Conservation (phyloP, 1,139 yeast species). For the Hyphopichia pseudoburtonii region DNA sequence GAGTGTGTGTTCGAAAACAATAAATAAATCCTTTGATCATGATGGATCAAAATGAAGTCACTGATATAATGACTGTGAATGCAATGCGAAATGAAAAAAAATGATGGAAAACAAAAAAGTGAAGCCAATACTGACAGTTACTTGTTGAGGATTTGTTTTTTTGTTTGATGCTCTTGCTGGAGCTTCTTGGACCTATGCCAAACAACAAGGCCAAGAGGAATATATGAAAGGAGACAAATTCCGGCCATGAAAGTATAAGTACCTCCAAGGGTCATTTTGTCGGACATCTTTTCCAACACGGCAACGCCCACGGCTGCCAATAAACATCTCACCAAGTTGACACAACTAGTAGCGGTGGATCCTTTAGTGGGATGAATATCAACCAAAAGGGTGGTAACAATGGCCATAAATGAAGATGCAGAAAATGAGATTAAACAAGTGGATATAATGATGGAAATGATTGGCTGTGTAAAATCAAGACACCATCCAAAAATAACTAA, state of each 20-base stretch:
- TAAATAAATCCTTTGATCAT: background rate
- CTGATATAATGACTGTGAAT: too few relatives aligned
- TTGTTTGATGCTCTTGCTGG: background rate
- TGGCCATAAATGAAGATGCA: slow-evolving; percentile 26
- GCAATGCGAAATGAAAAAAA: too few relatives aligned
- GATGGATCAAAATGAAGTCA: too few relatives aligned
- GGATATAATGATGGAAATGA: slow-evolving; percentile 32
- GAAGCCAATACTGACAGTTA: too few relatives aligned
- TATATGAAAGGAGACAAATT: slow-evolving; percentile 20
- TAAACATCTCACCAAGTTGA: slow-evolving; percentile 37
- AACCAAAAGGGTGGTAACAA: slow-evolving; percentile 35
- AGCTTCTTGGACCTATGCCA: background rate
- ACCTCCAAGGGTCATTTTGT: slow-evolving; percentile 34
- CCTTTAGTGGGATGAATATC: slow-evolving; percentile 36
- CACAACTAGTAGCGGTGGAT: slow-evolving; percentile 36
- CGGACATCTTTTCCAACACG: slow-evolving; percentile 29
- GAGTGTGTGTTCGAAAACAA: too few relatives aligned
- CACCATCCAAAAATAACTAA: slow-evolving; percentile 44
- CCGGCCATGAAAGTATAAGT: slow-evolving; percentile 37
- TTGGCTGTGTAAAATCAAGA: slow-evolving; percentile 23
- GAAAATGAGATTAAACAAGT: slow-evolving; percentile 30
- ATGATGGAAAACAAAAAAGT: too few relatives aligned
- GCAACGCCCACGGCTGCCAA: slow-evolving; percentile 37
- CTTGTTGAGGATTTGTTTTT: background rate
- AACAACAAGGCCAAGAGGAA: slow-evolving; percentile 18